Percentiles rank a stretch among this genome's conserved stretches.
phyloP scores from a whole-genome alignment of 768 basidiomycete species.

The Boletus coccyginus region DNA sequence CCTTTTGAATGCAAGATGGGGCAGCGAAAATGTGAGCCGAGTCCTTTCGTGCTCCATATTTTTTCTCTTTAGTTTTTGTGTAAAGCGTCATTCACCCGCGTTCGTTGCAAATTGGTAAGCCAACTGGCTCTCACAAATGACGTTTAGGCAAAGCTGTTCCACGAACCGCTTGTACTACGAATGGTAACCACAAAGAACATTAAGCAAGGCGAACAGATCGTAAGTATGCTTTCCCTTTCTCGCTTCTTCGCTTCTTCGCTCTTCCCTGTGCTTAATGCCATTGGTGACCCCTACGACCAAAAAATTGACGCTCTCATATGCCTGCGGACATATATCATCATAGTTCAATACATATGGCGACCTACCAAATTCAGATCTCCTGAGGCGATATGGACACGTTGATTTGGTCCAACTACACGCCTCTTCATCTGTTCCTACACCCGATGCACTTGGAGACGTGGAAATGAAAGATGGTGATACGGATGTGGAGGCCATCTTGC shows the following conservation, averaged over 20 bases:
- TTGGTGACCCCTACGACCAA: background rate
- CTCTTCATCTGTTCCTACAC: slow-evolving; percentile 16
- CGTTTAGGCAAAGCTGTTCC: slow-evolving; percentile 76
- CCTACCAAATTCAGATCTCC: slow-evolving; percentile 86
- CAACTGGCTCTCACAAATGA: background rate
- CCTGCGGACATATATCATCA: background rate
- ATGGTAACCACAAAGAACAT: slow-evolving; percentile 84
- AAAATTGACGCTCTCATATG: background rate
- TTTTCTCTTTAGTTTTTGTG: background rate
- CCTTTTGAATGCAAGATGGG: slow-evolving; percentile 87
- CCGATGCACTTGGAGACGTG: slow-evolving; percentile 2
- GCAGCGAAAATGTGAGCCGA: slow-evolving; percentile 74
- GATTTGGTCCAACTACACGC: slow-evolving; percentile 63
- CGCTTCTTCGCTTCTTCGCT: background rate
- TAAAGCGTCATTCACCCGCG: background rate
- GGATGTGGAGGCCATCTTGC: slow-evolving; percentile 18
- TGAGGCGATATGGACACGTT: slow-evolving; percentile 93
- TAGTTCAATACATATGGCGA: slow-evolving; percentile 97
- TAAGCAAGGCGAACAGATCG: slow-evolving; percentile 81
- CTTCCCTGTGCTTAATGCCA: background rate
- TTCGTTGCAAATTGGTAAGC: background rate
- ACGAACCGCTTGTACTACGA: slow-evolving; percentile 64
- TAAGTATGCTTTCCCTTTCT: slow-evolving; percentile 36
- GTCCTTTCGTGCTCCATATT: background rate
- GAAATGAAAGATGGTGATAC: slow-evolving; percentile 8